A percentile compares a stretch with the other conserved stretches of the same genome.
These are phyloP conservation scores for Phytophthora pistaciae DNA, from an alignment of 352 stramenopile genomes.

Conservation along the genomic window DNA sequence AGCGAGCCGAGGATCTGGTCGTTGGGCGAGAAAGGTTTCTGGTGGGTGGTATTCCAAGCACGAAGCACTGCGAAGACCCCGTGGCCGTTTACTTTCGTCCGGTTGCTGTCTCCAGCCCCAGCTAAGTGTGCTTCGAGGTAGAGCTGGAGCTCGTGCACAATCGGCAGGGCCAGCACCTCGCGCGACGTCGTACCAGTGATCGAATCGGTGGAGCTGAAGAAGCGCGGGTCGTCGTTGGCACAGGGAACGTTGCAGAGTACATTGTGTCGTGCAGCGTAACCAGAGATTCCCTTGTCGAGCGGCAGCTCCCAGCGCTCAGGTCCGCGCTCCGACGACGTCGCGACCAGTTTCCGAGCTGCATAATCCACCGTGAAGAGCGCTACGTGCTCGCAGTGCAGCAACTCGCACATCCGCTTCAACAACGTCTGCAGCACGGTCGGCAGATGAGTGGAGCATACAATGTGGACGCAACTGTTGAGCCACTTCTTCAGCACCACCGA, in stretches of 20 bases:
- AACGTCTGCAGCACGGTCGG: constrained; percentile 51
- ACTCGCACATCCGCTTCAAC: constrained; percentile 57
- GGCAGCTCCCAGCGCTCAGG: constrained; percentile 66
- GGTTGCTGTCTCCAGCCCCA: constrained; percentile 8
- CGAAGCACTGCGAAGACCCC: constrained; percentile 73
- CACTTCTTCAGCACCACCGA: constrained; percentile 77
- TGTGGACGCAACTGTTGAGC: constrained; percentile 71
- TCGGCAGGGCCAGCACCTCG: constrained; percentile 72
- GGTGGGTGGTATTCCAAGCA: constrained; percentile 75
- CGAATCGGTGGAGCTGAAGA: constrained; percentile 81
- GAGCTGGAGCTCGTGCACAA: constrained; percentile 66
- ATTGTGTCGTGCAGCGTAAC: constrained; percentile 62
- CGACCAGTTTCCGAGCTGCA: constrained; percentile 43
- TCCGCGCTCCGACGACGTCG: constrained; percentile 50
- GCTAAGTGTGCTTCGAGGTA: constrained; percentile 22
- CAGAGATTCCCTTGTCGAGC: constrained; percentile 76
- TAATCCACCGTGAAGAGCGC: constrained; percentile 73
- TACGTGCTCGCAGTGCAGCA: constrained; percentile 79
- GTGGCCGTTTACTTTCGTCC: constrained; percentile 19
- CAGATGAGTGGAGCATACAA: constrained; percentile 64
- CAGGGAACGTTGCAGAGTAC: constrained; percentile 65
- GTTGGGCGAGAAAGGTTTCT: constrained; percentile 79
- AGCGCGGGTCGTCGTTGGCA: constrained; percentile 78
- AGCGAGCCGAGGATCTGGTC: constrained; percentile 76
- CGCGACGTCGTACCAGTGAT: constrained; percentile 66